Base-by-base conservation (phyloP, 2,329 filamentous ascomycete genomes). In the Colletotrichum magnum region DNA sequence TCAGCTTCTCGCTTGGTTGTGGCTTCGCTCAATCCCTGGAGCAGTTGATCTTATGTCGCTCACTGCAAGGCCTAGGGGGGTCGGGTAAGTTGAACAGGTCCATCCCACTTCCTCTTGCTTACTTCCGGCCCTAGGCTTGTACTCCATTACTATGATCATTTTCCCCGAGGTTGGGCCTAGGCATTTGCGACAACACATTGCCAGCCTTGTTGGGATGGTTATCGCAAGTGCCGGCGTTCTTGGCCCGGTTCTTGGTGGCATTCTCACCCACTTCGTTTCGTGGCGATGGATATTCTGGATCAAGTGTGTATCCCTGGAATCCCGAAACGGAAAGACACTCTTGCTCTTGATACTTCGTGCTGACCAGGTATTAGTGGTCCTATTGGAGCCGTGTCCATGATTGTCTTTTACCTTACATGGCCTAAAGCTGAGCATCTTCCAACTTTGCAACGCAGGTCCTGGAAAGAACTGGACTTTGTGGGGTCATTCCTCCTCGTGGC, bases 251-350 rank as follows among this genome's bases (percentile, higher is more conserved):
- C 74, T 88, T 16, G 87, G 87, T 18, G 86, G 86, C 2, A 41
- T 87, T 5, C 72, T 89, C 48, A 87, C 86, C 1, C 75, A 85
- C 16, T 87, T 85, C 60, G 74, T 80, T 1, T 82, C 77, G 10
- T 89, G 87, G 87, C 77, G 84, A 69, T 88, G 86, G 83, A 80
- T 89, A 2, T 90, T 89, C 75, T 89, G 86, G 85, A 86, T 90
- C 74, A 90, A 89, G 86, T 87, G 73, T 57, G 83, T 32, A 32
- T 77, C 26, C 60, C 16, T 13, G 24, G 26, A 26, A n/a, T 7
- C 56, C 10, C 6, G 9, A 10, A 28, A n/a, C 10, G 13, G 26
- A 26, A 24, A 2, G 26, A 28, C 21, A 32, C 21, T 32, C 18
- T 26, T 58, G 56, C 21, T 39, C 12, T 58, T 12, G 47, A 9